Evolutionary conservation across 2,329 filamentous ascomycete genomes (phyloP).

Genomic region (Calonectria honghensis): DNA sequence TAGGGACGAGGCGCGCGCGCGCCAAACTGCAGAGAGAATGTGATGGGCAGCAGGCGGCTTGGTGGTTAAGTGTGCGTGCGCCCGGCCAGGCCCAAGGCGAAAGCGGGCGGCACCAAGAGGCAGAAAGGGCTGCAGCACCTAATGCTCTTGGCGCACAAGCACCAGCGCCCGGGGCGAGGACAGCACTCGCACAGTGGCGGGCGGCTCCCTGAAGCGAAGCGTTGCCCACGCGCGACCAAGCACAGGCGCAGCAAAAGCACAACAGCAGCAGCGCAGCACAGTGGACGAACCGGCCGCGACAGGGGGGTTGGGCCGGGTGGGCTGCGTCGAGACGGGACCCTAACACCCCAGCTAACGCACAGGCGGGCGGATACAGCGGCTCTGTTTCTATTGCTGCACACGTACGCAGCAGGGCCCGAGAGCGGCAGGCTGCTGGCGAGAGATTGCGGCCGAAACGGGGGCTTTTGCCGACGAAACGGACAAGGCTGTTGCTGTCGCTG

Average conservation of each 20-base stretch:
- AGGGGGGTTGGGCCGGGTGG: slow-evolving; percentile 13
- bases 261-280: slow-evolving; percentile 13
- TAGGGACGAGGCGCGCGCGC: slow-evolving; percentile 20
- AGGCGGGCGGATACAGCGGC: slow-evolving; percentile 23
- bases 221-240: slow-evolving; percentile 19
- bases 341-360: slow-evolving; percentile 18
- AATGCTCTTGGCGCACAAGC: slow-evolving; percentile 22
- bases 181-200: slow-evolving; percentile 5
- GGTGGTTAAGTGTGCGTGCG: slow-evolving; percentile 7
- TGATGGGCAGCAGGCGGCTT: slow-evolving; percentile 8
- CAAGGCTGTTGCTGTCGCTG: neutral
- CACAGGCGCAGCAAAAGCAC: neutral
- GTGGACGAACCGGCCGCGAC: slow-evolving; percentile 11
- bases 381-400: slow-evolving; percentile 24
- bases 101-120: slow-evolving; percentile 20
- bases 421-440: slow-evolving; percentile 1
- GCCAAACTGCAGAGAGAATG: slow-evolving; percentile 11
- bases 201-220: slow-evolving; percentile 19
- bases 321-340: slow-evolving; percentile 17
- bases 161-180: neutral
- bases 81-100: neutral
- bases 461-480: slow-evolving; percentile 16
- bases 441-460: slow-evolving; percentile 20
- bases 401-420: slow-evolving; percentile 22
- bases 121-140: slow-evolving; percentile 29